Evolutionary conservation across 75 land plant species (phyloP).

Genomic region (Pseudotsuga menziesii): DNA sequence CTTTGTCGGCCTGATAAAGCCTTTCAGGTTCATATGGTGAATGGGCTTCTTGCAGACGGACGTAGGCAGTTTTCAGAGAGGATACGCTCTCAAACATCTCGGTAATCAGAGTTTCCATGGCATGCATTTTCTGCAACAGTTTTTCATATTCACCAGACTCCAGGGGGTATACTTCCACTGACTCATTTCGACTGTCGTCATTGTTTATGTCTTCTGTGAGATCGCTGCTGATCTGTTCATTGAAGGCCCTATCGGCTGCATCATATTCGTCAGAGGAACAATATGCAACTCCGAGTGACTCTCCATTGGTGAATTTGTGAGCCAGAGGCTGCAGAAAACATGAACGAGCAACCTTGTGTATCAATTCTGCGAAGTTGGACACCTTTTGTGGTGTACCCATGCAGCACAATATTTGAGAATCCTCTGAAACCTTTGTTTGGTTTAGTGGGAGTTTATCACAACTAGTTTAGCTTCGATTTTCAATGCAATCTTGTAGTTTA

Average conservation of each 20-base stretch:
- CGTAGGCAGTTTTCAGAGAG: slow-evolving; percentile 51
- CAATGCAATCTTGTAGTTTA: not conserved
- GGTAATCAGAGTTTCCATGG: slow-evolving; percentile 35
- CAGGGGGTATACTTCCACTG: slow-evolving; percentile 4
- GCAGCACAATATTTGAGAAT: not conserved
- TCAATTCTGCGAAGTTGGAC: slow-evolving; percentile 50
- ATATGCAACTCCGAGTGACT: not conserved
- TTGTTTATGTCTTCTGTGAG: not conserved
- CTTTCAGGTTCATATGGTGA: slow-evolving; percentile 60
- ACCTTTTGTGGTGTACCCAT: slow-evolving; percentile 17
- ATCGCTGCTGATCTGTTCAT: slow-evolving; percentile 5
- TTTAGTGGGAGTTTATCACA: not conserved
- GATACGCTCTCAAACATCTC: slow-evolving; percentile 55
- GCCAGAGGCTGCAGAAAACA: slow-evolving; percentile 51
- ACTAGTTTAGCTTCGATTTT: not conserved
- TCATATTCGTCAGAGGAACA: not conserved
- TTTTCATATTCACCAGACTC: slow-evolving; percentile 8
- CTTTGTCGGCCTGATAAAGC: slow-evolving; percentile 55
- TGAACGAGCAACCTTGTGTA: slow-evolving; percentile 54
- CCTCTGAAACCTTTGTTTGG: not conserved
- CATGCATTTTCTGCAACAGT: slow-evolving; percentile 18
- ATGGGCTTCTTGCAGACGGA: slow-evolving; percentile 55
- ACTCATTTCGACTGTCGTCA: not conserved
- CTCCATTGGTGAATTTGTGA: slow-evolving; percentile 1
- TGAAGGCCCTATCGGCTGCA: not conserved